Percentiles rank a stretch among this genome's conserved stretches.
These are phyloP conservation scores for Sugiyamaella castrensis DNA, from an alignment of 1,139 yeast species.

Conservation along the genomic window DNA sequence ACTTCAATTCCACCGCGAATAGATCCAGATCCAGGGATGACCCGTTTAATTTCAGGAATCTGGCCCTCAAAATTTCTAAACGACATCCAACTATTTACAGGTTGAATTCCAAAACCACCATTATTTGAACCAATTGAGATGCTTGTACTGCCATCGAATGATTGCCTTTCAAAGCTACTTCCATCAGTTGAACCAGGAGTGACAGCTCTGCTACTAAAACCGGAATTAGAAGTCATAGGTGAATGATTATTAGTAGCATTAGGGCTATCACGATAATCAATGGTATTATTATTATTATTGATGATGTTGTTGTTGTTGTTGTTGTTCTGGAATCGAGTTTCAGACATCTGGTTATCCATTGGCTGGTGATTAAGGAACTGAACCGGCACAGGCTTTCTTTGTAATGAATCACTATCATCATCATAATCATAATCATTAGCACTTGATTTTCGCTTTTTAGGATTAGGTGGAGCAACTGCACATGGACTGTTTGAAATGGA, in stretches of 20 bases:
- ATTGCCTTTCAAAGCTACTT: constrained; percentile 2
- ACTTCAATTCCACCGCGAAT: constrained; percentile 91
- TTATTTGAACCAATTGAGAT: not conserved
- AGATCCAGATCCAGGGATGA: constrained; percentile 92
- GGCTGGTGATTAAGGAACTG: too few relatives aligned
- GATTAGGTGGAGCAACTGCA: constrained; percentile 7
- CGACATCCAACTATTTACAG: constrained; percentile 7
- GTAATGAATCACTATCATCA: not conserved
- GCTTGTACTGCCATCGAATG: not conserved
- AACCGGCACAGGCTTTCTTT: too few relatives aligned
- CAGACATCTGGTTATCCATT: too few relatives aligned
- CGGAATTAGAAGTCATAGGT: constrained; percentile 7
- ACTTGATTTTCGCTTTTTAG: constrained; percentile 17
- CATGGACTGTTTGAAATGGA: constrained; percentile 5
- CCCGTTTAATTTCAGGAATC: constrained; percentile 65
- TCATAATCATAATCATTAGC: not conserved
- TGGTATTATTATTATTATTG: not conserved
- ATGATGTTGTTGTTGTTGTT: not conserved
- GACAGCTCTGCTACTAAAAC: constrained; percentile 8
- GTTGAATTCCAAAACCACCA: not conserved
- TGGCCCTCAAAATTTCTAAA: constrained; percentile 17
- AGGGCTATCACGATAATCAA: not conserved
- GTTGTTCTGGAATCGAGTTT: too few relatives aligned
- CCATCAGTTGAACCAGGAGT: constrained; percentile 7
- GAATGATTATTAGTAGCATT: not conserved